phyloP scores from a whole-genome alignment of 2,329 filamentous ascomycete genomes.

The Madurella fahalii region DNA sequence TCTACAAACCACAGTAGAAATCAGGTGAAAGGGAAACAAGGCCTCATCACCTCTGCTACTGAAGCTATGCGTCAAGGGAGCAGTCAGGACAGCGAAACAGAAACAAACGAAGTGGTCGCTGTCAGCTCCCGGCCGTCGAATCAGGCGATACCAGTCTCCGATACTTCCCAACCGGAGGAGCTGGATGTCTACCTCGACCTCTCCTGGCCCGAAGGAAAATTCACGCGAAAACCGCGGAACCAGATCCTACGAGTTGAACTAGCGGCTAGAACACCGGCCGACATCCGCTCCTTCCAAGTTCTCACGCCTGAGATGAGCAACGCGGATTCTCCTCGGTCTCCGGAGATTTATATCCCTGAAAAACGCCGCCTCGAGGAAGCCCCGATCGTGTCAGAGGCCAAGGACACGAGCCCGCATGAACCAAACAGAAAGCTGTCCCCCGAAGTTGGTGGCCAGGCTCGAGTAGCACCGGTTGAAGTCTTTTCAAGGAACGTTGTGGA shows the following conservation, averaged over 20 bases:
- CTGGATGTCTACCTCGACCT: conserved; percentile 11
- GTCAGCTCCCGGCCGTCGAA: neutral
- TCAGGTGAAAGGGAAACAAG: too few relatives aligned
- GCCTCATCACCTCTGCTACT: too few relatives aligned
- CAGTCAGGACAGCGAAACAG: too few relatives aligned
- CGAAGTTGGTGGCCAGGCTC: neutral
- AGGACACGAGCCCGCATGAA: neutral
- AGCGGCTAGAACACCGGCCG: neutral
- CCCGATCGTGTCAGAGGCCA: neutral
- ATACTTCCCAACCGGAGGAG: neutral
- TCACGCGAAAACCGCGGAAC: conserved; percentile 18
- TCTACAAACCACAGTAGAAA: neutral
- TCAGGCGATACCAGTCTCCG: neutral
- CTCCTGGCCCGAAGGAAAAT: conserved; percentile 5
- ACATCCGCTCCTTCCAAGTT: conserved; percentile 10
- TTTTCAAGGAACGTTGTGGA: conserved; percentile 27
- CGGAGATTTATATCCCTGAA: neutral
- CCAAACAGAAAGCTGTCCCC: neutral
- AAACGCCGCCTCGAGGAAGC: neutral
- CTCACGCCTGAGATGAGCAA: conserved; percentile 17
- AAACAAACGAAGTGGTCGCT: neutral
- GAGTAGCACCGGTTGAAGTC: conserved; percentile 6
- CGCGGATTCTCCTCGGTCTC: neutral
- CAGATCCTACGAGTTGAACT: conserved; percentile 25
- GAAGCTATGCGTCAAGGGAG: too few relatives aligned